Base-by-base conservation (phyloP, 2,329 filamentous ascomycete genomes). In the Thermothelomyces thermophilus region DNA sequence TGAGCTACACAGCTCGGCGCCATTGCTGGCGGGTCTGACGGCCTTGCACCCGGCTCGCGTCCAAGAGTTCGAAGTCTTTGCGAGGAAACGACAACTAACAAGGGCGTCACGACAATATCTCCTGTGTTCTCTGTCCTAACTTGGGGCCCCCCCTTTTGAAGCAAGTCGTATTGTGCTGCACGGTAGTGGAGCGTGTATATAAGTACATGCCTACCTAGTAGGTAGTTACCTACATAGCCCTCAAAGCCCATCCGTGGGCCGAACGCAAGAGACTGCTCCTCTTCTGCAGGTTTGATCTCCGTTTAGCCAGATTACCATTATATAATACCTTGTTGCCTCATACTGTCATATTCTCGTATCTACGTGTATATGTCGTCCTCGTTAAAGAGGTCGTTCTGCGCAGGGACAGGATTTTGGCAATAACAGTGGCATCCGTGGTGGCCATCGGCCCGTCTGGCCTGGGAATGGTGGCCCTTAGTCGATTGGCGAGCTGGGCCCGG, bases 231-330 rank as follows among this genome's bases (percentile, higher is more conserved):
- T n/a, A n/a, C n/a, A n/a, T n/a, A n/a, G n/a, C n/a, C n/a, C n/a
- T 24, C 39, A 39, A 39, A 24, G 46, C n/a, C 30, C 44, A 30
- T 41, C 46, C 39, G 54, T 56, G 54, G 56, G 50, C 47, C 55
- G 48, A 56, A n/a, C 44, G 54, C 44, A 26, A 50, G n/a, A 44
- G 30, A 40, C 9, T 11, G 31, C 30, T 35, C 43, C 41, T 47
- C 46, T 26, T 50, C 43, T 52, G 34, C 42, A 43, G 50, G 63
- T 68, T 65, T 68, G 65, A 68, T 68, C 65, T 60, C 55, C 66
- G 56, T 69, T 69, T 69, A 69, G 66, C 66, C 67, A 68, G 63
- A 68, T 66, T 66, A 43, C 54, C 48, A 51, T 46, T 10, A 22
- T 49, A 60, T 2, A 50, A 40, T 35, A 33, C 9, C 9, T 9